phyloP scores from a whole-genome alignment of 2,329 filamentous ascomycete genomes.

The Pseudocercospora crystallina region DNA sequence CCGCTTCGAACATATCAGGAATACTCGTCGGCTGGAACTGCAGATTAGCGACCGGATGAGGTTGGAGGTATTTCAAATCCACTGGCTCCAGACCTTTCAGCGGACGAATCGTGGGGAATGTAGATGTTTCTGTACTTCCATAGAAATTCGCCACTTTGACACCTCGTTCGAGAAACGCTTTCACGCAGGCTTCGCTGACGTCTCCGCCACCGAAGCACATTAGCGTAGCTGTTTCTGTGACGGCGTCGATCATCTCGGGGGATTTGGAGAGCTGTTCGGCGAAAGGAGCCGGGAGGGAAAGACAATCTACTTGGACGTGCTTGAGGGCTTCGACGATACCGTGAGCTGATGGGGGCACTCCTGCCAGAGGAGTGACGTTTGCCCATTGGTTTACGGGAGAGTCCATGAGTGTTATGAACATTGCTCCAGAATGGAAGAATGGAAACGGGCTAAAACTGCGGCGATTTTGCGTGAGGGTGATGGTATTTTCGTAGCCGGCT shows the following conservation, averaged over 20 bases:
- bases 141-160: background rate
- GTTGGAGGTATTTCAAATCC: background rate
- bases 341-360: constrained; percentile 1
- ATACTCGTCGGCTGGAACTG: constrained; percentile 10
- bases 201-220: constrained; percentile 15
- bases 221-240: constrained; percentile 5
- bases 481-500: background rate
- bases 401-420: constrained; percentile 7
- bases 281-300: no score
- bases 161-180: background rate
- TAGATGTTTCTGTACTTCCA: background rate
- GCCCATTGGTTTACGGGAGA: background rate
- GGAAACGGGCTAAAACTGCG: constrained; percentile 9
- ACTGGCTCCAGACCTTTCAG: background rate
- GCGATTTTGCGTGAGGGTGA: no score
- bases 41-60: background rate
- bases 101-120: no score
- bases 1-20: constrained; percentile 10
- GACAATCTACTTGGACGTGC: no score
- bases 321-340: background rate
- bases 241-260: constrained; percentile 13
- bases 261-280: constrained; percentile 2
- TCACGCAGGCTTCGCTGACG: background rate
- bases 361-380: constrained; percentile 8
- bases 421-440: constrained; percentile 13